Percentiles rank a stretch among this genome's conserved stretches.
phyloP scores from a whole-genome alignment of 352 stramenopile species.

The Globisporangium heterothallicum region DNA sequence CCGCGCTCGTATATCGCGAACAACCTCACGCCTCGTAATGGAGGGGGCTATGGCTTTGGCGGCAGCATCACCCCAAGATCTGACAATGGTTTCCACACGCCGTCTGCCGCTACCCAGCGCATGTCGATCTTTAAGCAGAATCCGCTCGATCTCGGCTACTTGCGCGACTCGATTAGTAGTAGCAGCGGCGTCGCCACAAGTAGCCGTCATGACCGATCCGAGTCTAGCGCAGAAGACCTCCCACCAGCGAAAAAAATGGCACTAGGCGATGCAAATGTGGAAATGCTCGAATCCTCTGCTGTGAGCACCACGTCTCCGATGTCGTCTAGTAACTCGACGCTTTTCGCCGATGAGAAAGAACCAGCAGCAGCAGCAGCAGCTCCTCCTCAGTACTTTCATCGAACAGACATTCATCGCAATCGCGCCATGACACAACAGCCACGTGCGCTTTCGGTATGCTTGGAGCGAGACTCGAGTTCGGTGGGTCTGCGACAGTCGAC shows the following conservation, averaged over 20 bases:
- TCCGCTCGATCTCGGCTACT: conserved; percentile 62
- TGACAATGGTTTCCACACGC: conserved; percentile 29
- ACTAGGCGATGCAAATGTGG: conserved; percentile 1
- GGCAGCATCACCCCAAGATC: conserved; percentile 32
- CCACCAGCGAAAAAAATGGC: conserved; percentile 14
- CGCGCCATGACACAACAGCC: conserved; percentile 15
- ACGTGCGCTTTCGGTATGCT: neutral
- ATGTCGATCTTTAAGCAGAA: conserved; percentile 65
- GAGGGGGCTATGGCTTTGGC: conserved; percentile 27
- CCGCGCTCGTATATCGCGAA: conserved; percentile 73
- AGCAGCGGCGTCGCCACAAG: neutral
- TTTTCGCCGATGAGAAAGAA: conserved; percentile 7
- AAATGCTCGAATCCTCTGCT: conserved; percentile 8
- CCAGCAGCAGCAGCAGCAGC: neutral
- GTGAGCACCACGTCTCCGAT: conserved; percentile 13
- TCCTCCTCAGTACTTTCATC: neutral
- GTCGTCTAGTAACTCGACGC: conserved; percentile 13
- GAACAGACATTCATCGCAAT: neutral
- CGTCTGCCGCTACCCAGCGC: conserved; percentile 37
- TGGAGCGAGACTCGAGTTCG: conserved; percentile 2
- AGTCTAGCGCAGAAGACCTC: conserved; percentile 10
- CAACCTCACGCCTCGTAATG: conserved; percentile 46
- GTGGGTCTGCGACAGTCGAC: conserved; percentile 6
- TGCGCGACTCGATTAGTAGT: conserved; percentile 43
- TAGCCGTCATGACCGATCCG: conserved; percentile 4